Evolutionary conservation across 148 eudicot species (phyloP), one percentile per base, ranked within the genome.

Genomic region (Rhododendron griersonianum): DNA sequence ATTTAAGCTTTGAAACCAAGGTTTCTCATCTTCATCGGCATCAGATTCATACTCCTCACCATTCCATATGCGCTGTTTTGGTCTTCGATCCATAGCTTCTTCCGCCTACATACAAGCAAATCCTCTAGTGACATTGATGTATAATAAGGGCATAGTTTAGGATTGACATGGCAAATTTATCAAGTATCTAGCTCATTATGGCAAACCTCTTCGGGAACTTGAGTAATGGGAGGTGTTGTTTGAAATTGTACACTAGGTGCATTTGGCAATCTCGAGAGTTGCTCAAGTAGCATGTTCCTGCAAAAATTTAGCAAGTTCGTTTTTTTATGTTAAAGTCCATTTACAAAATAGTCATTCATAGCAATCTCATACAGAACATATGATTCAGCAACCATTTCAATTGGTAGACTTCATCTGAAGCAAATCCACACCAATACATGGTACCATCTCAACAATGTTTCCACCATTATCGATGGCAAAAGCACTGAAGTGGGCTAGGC

Each of bases 241-340:
- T 93, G 98, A 83, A 96, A 96, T 41, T 88, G 96, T 73, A 94
- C 95, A 84, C 98, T 96, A 28, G 98, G 98, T 44, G 86, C 92
- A 84, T 93, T 93, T 76, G 93, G 93, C 80, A 94, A 73, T 87
- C 92, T 91, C 11, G 98, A 91, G 47, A 96, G 86, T 90, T 94
- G 95, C 91, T 96, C 98, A 45, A 95, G 92, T 78, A 95, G 89
- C 89, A 94, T 89, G 83, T 84, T 93, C 90, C 98, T 96, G 91
- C 87, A 87, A 91, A 80, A 35, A 47, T 41, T 89, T 67, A 53
- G 67, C 11, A 21, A 45, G 63, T 53, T 74, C 10, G 19, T 37
- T 59, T 65, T 30, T 55, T 78, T 51, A 78, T 87, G 81, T 74
- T 83, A 65, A 85, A 67, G 25, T 85, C 13, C 82, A 47, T 28